Evolutionary conservation across 768 basidiomycete species (phyloP), one percentile per base, ranked within the genome.

Genomic region (Tulasnella calospora): DNA sequence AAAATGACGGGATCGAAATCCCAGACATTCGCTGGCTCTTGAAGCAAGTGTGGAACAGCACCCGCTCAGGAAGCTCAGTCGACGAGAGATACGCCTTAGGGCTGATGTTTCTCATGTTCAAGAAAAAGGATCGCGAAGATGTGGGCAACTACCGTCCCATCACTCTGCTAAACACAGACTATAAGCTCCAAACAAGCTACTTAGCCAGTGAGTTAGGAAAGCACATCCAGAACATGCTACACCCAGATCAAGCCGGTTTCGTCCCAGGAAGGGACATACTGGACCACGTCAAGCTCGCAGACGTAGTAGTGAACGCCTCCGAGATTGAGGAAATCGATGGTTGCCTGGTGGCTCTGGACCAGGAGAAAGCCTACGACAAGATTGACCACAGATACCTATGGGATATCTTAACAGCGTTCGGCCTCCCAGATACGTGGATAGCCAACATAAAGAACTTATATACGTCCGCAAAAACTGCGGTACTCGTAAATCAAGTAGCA

Each of bases 301-400:
- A 78, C 4, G 13, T 13, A 79, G 69, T 78, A 2, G 51, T 7
- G 15, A 78, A 78, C 13, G 51, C 7, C 27, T 78, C 78, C 46
- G 76, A 78, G 4, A 27, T 30, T 2, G 47, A 35, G 23, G 76
- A 77, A 15, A 13, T 23, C 23, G 51, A 78, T 21, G 78, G 78
- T 2, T n/a, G 23, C 41, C 15, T 78, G 41, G 74, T 76, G 5
- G 40, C 74, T 17, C 57, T 76, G 3, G 74, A 76, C 35, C 69
- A 75, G 41, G 74, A 78, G 27, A 78, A 78, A 47, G 78, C 78
- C 3, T 78, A 78, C 78, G 78, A 78, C 47, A 77, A 33, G n/a
- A 78, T 78, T 2, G 46, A 71, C 30, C 78, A 78, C 35, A 27
- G 5, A 3, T 77, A 77, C 35, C 23, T 77, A 13, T 77, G 76